Percentiles rank a stretch among this genome's conserved stretches.
Evolutionary conservation across 805 yeast genomes (phyloP).

Genomic region (Scheffersomyces coipomensis): DNA sequence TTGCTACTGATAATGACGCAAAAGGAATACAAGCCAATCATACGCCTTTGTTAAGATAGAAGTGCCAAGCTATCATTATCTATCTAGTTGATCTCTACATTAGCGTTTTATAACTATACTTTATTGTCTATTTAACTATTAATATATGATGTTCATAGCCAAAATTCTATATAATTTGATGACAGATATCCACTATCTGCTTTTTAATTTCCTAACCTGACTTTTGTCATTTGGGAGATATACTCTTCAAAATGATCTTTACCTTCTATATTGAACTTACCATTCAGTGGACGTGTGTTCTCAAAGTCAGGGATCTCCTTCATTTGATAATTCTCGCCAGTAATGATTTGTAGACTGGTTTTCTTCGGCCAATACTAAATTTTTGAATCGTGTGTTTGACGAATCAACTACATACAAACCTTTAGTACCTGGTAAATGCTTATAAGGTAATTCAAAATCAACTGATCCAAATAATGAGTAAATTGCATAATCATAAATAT

Average conservation of each 20-base stretch:
- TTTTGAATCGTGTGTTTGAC: conserved; percentile 20
- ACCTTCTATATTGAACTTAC: conserved; percentile 12
- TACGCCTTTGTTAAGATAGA: too few species aligned
- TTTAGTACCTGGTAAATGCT: conserved; percentile 23
- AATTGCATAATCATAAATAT: conserved; percentile 3
- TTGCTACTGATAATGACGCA: too few species aligned
- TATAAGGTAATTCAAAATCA: conserved; percentile 23
- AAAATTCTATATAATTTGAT: too few species aligned
- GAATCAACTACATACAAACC: conserved; percentile 24
- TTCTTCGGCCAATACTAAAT: not conserved
- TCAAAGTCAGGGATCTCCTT: too few species aligned
- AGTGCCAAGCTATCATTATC: too few species aligned
- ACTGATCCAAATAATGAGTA: conserved; percentile 12
- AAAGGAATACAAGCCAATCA: too few species aligned
- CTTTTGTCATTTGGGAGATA: conserved; percentile 17
- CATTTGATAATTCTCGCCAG: conserved; percentile 12
- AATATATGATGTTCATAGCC: too few species aligned
- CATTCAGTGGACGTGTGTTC: conserved; percentile 5
- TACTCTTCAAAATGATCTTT: conserved; percentile 20
- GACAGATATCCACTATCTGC: too few species aligned
- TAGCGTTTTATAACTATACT: too few species aligned
- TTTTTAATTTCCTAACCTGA: conserved; percentile 9
- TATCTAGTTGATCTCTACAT: too few species aligned
- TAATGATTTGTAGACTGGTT: conserved; percentile 11
- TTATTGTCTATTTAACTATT: too few species aligned